Evolutionary conservation across 345 rosid genomes (phyloP), one percentile per base, ranked within the genome.

Genomic region (Cardamine occulta): DNA sequence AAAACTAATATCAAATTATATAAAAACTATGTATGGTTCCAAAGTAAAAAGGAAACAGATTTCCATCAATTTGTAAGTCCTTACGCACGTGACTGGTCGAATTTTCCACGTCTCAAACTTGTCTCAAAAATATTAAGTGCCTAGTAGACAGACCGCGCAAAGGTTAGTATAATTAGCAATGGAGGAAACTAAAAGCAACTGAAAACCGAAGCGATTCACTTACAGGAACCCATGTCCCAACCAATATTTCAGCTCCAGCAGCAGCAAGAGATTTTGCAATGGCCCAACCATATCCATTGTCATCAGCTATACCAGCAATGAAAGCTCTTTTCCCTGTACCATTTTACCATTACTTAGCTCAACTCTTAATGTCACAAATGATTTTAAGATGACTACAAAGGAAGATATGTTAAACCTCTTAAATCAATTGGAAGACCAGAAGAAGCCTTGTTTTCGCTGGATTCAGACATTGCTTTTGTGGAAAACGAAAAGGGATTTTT

Each of bases 201-300:
- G 37, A 19, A 69, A 40, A 15, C n/a, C 4, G 49, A 73, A 11
- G 49, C 40, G 18, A 52, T n/a, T 72, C 37, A 80, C 97, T 81
- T 80, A 95, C 99, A 69, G 99, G 97, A 68, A 95, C 99, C 99
- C 99, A 95, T 73, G 99, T 95, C 48, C 97, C 99, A 47, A 95
- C 89, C 58, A 95, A 81, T 77, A 92, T 92, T 80, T 95, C 96
- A 85, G 99, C 99, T 44, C 98, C 97, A 24, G 98, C 92, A 79
- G 97, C 97, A 66, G 97, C 97, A 76, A 94, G 98, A 74, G 99
- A 88, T 79, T 95, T 95, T 15, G 97, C 99, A 54, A 95, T 95
- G 11, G 97, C 97, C 99, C 99, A 95, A 79, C 99, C 97, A 69
- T 92, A 95, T 44, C 99, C 99, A 71, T 95, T 92, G 74, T 95